Percentiles rank a stretch among this genome's conserved stretches.
phyloP scores from a whole-genome alignment of 768 basidiomycete species.

The Xerocomus brunneocitrinus region DNA sequence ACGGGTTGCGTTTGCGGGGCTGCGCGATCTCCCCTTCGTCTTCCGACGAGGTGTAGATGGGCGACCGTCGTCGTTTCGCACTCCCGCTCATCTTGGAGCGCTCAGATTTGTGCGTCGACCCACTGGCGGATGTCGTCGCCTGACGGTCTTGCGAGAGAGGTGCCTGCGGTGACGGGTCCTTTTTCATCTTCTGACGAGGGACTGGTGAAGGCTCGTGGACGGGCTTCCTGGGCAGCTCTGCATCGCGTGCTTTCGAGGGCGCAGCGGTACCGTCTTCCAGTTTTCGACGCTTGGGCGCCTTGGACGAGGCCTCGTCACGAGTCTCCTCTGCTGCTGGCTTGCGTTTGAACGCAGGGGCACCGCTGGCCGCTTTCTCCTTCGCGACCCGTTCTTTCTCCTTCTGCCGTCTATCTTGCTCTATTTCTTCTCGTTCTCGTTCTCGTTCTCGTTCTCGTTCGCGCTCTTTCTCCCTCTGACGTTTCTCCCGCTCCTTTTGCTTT shows the following conservation, averaged over 20 bases:
- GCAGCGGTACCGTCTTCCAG: slow-evolving; percentile 32
- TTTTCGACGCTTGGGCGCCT: slow-evolving; percentile 40
- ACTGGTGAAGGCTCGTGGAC: slow-evolving; percentile 21
- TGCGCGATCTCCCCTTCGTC: slow-evolving; percentile 46
- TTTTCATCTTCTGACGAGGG: slow-evolving; percentile 34
- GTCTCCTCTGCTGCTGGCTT: slow-evolving; percentile 33
- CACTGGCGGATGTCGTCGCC: neutral
- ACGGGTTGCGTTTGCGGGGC: slow-evolving; percentile 23
- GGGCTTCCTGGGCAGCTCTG: slow-evolving; percentile 37
- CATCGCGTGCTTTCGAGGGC: slow-evolving; percentile 19
- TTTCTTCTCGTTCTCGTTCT: slow-evolving; percentile 18
- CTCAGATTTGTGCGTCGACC: slow-evolving; percentile 15
- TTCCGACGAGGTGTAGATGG: slow-evolving; percentile 65
- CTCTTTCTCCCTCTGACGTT: slow-evolving; percentile 22
- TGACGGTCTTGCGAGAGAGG: slow-evolving; percentile 15
- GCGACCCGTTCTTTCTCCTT: slow-evolving; percentile 23
- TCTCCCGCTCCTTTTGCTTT: slow-evolving; percentile 20
- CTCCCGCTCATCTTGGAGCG: slow-evolving; percentile 16
- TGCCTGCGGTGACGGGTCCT: slow-evolving; percentile 29
- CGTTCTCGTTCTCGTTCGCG: too few species aligned
- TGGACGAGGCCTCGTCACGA: slow-evolving; percentile 20
- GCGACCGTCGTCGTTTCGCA: slow-evolving; percentile 50
- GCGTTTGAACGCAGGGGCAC: slow-evolving; percentile 33
- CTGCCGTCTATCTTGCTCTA: slow-evolving; percentile 17
- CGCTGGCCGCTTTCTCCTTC: slow-evolving; percentile 17